Evolutionary conservation across 1,284 basidiomycete species (phyloP).

Genomic region (Papiliotrema laurentii): DNA sequence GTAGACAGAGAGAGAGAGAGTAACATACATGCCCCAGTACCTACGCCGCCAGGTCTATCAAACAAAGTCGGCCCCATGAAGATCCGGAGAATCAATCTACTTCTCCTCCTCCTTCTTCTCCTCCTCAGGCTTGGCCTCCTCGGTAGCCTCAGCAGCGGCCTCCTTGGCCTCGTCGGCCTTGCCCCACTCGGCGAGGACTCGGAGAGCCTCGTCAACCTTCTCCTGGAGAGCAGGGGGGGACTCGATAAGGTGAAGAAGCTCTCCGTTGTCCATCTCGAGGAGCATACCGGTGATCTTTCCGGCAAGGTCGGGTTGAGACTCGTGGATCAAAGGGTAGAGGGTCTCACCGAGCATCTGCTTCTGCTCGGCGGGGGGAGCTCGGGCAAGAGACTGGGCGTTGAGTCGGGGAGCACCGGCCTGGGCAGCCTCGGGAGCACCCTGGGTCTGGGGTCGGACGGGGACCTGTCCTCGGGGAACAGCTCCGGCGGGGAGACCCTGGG

Average conservation of each 20-base stretch:
- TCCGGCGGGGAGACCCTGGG: constrained; percentile 48
- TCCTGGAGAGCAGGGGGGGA: constrained; percentile 69
- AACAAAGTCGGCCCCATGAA: neutral
- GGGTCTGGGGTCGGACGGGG: constrained; percentile 46
- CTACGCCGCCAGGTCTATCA: constrained; percentile 4
- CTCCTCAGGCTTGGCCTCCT: constrained; percentile 13
- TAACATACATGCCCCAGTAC: constrained; percentile 11
- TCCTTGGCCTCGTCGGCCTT: constrained; percentile 35
- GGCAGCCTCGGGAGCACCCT: constrained; percentile 51
- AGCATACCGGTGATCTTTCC: constrained; percentile 98
- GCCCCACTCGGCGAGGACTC: constrained; percentile 49
- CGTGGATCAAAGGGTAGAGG: constrained; percentile 80
- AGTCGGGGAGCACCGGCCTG: constrained; percentile 37
- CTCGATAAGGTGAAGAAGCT: constrained; percentile 81
- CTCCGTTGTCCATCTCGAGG: constrained; percentile 92
- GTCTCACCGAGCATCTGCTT: constrained; percentile 95
- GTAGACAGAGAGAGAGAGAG: too few species aligned
- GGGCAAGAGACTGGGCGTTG: constrained; percentile 59
- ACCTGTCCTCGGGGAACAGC: constrained; percentile 46
- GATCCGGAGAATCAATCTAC: neutral
- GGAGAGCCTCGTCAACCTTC: constrained; percentile 80
- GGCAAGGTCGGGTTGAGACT: constrained; percentile 76
- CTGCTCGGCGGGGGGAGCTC: constrained; percentile 77
- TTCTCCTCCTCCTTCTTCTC: constrained; percentile 27
- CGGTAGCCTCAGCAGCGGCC: constrained; percentile 19